Percentiles rank a stretch among this genome's conserved stretches.
Evolutionary conservation across 805 yeast species (phyloP).

Genomic region (Hanseniaspora guilliermondii): DNA sequence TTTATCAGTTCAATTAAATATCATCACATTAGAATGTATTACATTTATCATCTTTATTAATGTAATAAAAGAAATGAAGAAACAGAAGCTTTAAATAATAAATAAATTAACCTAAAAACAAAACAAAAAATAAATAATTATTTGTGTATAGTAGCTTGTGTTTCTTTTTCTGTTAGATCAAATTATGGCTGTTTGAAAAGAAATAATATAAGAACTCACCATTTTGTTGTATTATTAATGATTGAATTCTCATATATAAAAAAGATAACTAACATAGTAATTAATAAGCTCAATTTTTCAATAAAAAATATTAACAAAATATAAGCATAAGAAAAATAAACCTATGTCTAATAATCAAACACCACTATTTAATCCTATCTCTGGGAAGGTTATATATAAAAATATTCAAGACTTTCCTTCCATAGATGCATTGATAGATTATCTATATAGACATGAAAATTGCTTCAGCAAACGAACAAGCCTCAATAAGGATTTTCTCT

Average conservation of each 20-base stretch:
- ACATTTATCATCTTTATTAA: too few species aligned
- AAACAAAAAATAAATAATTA: too few species aligned
- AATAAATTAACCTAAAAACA: too few species aligned
- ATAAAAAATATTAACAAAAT: too few species aligned
- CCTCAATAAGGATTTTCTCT: background rate
- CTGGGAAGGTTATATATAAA: background rate
- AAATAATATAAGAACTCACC: too few species aligned
- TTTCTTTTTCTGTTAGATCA: too few species aligned
- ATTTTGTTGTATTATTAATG: too few species aligned
- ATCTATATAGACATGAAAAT: background rate
- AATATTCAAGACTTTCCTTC: background rate
- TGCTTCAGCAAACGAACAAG: background rate
- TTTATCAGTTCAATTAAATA: background rate
- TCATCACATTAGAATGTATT: background rate
- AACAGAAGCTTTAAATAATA: too few species aligned
- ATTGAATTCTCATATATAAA: background rate
- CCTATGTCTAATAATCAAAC: background rate
- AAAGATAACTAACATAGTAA: background rate
- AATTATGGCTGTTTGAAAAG: too few species aligned
- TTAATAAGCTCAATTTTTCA: too few species aligned
- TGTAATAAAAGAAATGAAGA: too few species aligned
- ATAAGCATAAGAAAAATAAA: background rate
- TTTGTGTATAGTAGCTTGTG: too few species aligned
- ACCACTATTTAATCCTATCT: background rate
- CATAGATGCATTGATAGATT: background rate